These are phyloP conservation scores for Mycena epipterygia DNA, from an alignment of 768 basidiomycete species.

Conservation along the genomic window DNA sequence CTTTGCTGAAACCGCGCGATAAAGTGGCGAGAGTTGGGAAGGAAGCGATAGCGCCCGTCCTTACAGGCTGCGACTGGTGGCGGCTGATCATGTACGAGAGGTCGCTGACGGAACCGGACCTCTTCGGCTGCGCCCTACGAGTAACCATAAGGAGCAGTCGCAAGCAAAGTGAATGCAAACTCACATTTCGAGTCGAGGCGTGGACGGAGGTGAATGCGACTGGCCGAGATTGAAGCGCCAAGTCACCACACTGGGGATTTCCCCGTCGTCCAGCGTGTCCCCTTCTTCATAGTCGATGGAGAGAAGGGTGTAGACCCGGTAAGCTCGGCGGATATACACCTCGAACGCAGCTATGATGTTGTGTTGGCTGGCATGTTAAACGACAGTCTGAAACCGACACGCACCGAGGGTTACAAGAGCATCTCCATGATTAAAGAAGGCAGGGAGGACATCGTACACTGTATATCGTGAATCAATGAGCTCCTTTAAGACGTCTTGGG, in stretches of 20 bases:
- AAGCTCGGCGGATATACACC: slow-evolving; percentile 95
- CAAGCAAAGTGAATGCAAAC: slow-evolving; percentile 22
- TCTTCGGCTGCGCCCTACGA: slow-evolving; percentile 61
- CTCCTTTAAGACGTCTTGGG: slow-evolving; percentile 89
- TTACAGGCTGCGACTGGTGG: slow-evolving; percentile 89
- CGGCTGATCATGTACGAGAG: slow-evolving; percentile 92
- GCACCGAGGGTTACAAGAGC: slow-evolving; percentile 86
- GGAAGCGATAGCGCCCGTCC: slow-evolving; percentile 92
- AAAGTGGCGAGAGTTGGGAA: slow-evolving; percentile 84
- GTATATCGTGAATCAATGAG: slow-evolving; percentile 97
- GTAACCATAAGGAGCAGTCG: background rate
- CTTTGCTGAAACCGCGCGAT: slow-evolving; percentile 79
- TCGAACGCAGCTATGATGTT: slow-evolving; percentile 84
- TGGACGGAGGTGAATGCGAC: slow-evolving; percentile 88
- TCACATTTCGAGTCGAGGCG: slow-evolving; percentile 75
- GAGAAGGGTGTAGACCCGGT: slow-evolving; percentile 92
- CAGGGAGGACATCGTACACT: slow-evolving; percentile 95
- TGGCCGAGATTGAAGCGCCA: slow-evolving; percentile 98
- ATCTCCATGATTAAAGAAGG: slow-evolving; percentile 93
- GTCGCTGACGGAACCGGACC: slow-evolving; percentile 96
- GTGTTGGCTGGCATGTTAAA: slow-evolving; percentile 17
- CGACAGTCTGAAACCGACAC: slow-evolving; percentile 39
- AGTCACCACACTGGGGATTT: slow-evolving; percentile 82
- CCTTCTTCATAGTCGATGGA: slow-evolving; percentile 97
- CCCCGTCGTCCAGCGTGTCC: slow-evolving; percentile 86